Conservation (phyloP, 176 grass and related monocot species). For the Triticum aestivum region DNA sequence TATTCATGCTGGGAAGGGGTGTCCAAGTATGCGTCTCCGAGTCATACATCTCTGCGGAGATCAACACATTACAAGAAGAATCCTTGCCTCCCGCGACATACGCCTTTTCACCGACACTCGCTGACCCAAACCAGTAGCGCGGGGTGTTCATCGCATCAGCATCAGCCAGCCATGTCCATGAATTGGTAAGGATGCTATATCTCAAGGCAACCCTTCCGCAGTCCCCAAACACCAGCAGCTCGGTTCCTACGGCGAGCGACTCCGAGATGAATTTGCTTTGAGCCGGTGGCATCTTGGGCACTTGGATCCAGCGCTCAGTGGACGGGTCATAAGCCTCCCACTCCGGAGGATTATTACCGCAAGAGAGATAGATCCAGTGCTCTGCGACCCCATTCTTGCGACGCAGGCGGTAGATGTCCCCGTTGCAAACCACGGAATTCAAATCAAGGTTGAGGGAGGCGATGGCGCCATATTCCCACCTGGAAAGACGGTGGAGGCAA, state of each 20-base stretch:
- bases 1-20: background rate
- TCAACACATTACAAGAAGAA: background rate
- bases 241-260: conserved; percentile 71
- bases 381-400: conserved; percentile 51
- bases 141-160: conserved; percentile 68
- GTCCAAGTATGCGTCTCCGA: conserved; percentile 43
- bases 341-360: conserved; percentile 37
- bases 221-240: conserved; percentile 67
- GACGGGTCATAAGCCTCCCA: conserved; percentile 73
- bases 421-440: conserved; percentile 41
- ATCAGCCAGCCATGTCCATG: conserved; percentile 49
- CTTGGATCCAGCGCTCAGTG: conserved; percentile 59
- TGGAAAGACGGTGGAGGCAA: too few species aligned
- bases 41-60: too few species aligned
- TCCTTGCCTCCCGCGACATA: conserved; percentile 71
- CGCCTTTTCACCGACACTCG: conserved; percentile 60
- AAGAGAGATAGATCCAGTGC: conserved; percentile 91
- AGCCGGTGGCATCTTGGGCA: conserved; percentile 68
- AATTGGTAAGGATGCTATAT: conserved; percentile 86
- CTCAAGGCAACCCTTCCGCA: background rate
- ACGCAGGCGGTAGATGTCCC: conserved; percentile 42
- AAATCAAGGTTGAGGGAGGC: conserved; percentile 32
- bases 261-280: conserved; percentile 52
- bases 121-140: conserved; percentile 68
- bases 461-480: too few species aligned